Evolutionary conservation across 352 stramenopile species (phyloP).

Genomic region (Blastocystis sp.): DNA sequence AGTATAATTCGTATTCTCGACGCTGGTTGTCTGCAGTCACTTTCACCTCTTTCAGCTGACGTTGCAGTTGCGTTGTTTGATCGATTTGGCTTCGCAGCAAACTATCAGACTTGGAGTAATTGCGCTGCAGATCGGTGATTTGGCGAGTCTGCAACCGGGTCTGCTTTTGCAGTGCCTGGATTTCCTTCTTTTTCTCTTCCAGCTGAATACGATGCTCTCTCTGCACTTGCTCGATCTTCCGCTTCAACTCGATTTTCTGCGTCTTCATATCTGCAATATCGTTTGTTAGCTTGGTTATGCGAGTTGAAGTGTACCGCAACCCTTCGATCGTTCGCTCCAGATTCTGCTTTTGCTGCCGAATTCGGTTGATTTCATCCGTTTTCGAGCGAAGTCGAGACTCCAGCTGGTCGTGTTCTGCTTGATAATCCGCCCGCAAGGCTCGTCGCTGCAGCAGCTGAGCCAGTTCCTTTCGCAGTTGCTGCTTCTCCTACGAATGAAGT

Average conservation of each 20-base stretch:
- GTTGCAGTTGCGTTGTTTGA: neutral
- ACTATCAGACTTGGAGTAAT: neutral
- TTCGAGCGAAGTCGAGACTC: neutral
- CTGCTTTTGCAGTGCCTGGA: neutral
- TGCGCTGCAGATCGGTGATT: conserved; percentile 20
- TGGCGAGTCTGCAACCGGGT: neutral
- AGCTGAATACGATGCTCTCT: neutral
- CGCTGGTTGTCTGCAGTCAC: neutral
- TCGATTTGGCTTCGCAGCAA: neutral
- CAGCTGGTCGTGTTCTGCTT: neutral
- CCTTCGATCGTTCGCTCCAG: neutral
- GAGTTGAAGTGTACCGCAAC: neutral
- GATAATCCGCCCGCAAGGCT: neutral
- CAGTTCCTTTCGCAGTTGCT: neutral
- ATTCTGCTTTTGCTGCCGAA: neutral
- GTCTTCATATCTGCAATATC: conserved; percentile 39
- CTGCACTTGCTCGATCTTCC: neutral
- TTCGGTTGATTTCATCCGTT: neutral
- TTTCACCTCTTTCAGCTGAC: conserved; percentile 17
- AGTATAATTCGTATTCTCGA: conserved; percentile 17
- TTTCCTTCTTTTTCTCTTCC: conserved; percentile 46
- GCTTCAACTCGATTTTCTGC: neutral
- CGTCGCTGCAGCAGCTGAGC: neutral
- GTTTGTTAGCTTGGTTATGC: neutral
- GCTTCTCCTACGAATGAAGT: neutral